phyloP scores from a whole-genome alignment of 2,329 filamentous ascomycete genomes.

The Exophiala dermatitidis region DNA sequence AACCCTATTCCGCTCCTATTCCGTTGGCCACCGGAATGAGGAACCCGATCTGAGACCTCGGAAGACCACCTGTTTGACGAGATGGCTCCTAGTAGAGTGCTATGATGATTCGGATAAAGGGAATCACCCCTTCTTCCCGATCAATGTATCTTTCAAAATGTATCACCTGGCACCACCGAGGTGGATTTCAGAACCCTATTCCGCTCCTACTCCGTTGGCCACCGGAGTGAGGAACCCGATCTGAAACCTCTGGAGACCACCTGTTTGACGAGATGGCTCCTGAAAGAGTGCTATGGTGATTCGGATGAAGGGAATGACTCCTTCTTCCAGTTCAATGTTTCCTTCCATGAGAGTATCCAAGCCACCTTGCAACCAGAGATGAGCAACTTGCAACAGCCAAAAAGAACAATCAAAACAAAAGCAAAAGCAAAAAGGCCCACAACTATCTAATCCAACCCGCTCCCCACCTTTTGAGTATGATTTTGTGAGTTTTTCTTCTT shows the following conservation, averaged over 20 bases:
- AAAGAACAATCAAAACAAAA: slow-evolving; percentile 4
- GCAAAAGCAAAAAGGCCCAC: background rate
- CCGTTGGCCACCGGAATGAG: no score
- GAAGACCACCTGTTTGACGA: no score
- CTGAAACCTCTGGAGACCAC: background rate
- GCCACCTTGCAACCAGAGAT: background rate
- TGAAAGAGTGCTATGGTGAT: background rate
- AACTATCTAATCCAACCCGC: background rate
- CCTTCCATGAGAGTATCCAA: background rate
- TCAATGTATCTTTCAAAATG: slow-evolving; percentile 1
- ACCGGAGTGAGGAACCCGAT: background rate
- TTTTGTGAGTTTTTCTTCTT: slow-evolving; percentile 14
- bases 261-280: no score
- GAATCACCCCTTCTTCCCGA: background rate
- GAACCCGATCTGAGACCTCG: slow-evolving; percentile 2
- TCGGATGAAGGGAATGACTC: background rate
- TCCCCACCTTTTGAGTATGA: slow-evolving; percentile 8
- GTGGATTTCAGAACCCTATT: slow-evolving; percentile 9
- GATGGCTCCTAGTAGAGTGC: background rate
- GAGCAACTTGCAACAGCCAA: slow-evolving; percentile 4
- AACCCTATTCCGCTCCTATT: slow-evolving; percentile 4
- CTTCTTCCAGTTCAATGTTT: background rate
- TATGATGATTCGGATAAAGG: background rate
- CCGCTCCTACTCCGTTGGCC: background rate
- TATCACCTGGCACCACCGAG: background rate